phyloP scores from a whole-genome alignment of 768 basidiomycete genomes.

The Cyathus striatus region DNA sequence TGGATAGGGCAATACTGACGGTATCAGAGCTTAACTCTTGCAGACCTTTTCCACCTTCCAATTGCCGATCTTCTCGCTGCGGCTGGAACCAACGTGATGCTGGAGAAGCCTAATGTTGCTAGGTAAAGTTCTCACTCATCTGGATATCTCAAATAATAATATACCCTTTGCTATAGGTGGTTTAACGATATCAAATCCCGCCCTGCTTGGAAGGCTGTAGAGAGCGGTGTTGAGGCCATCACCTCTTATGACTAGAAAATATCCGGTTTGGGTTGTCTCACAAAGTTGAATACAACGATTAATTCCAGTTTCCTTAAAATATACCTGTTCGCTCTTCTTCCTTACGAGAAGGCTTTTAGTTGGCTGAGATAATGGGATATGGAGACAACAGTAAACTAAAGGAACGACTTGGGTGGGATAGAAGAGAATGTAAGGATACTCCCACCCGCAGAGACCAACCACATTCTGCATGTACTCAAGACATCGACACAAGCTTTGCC shows the following conservation, averaged over 20 bases:
- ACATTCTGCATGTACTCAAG: too few relatives aligned
- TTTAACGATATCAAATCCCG: conserved; percentile 30
- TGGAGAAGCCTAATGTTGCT: conserved; percentile 34
- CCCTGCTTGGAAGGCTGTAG: conserved; percentile 44
- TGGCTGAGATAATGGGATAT: too few relatives aligned
- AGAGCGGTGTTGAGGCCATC: conserved; percentile 24
- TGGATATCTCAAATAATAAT: too few relatives aligned
- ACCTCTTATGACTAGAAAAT: neutral
- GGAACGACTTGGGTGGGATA: too few relatives aligned
- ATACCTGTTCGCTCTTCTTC: too few relatives aligned
- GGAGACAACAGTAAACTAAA: too few relatives aligned
- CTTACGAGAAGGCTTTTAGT: too few relatives aligned
- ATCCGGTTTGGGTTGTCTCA: neutral
- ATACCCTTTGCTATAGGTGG: conserved; percentile 15
- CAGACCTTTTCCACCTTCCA: conserved; percentile 55
- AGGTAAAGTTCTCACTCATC: too few relatives aligned
- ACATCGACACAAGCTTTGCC: too few relatives aligned
- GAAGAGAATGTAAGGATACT: too few relatives aligned
- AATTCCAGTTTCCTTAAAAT: too few relatives aligned
- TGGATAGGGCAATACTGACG: neutral
- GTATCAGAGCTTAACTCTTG: conserved; percentile 38
- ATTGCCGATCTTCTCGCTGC: conserved; percentile 18
- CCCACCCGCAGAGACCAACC: too few relatives aligned
- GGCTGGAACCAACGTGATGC: conserved; percentile 22
- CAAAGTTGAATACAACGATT: neutral